A percentile compares a stretch with the other conserved stretches of the same genome.
These are phyloP conservation scores for Lyophyllum semitale DNA, from an alignment of 768 basidiomycete genomes.

Conservation along the genomic window DNA sequence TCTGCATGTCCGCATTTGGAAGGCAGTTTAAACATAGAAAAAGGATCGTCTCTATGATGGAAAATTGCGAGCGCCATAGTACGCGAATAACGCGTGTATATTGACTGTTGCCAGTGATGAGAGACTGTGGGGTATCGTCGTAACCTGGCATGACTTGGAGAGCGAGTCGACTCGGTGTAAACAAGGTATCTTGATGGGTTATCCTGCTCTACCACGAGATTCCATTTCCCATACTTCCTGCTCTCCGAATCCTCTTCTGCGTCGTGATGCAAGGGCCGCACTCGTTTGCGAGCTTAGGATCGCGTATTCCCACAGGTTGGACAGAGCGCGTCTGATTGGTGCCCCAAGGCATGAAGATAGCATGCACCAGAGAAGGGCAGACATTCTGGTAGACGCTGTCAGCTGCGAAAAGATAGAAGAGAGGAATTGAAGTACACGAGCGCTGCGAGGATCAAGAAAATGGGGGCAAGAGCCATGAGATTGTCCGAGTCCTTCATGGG, in stretches of 20 bases:
- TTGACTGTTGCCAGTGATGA: background rate
- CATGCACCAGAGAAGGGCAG: slow-evolving; percentile 63
- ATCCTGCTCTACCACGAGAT: slow-evolving; percentile 23
- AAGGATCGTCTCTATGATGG: too few relatives aligned
- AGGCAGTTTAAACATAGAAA: background rate
- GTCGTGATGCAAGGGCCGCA: slow-evolving; percentile 21
- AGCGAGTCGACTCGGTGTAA: background rate
- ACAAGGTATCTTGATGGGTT: slow-evolving; percentile 1
- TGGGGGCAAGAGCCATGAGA: slow-evolving; percentile 35
- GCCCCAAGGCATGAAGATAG: slow-evolving; percentile 68
- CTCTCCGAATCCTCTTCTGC: slow-evolving; percentile 42
- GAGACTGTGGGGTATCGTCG: background rate
- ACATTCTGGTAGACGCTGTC: slow-evolving; percentile 33
- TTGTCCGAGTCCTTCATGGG: slow-evolving; percentile 19
- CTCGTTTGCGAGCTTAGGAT: slow-evolving; percentile 39
- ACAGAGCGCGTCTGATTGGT: slow-evolving; percentile 43
- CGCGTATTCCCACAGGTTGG: slow-evolving; percentile 49
- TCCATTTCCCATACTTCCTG: slow-evolving; percentile 68
- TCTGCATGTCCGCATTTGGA: slow-evolving; percentile 13
- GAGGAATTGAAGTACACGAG: slow-evolving; percentile 37
- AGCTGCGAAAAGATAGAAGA: slow-evolving; percentile 7
- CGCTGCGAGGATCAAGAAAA: slow-evolving; percentile 48
- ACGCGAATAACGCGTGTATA: background rate
- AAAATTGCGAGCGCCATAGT: background rate
- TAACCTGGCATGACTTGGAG: background rate